Evolutionary conservation across 768 basidiomycete species (phyloP), one percentile per base, ranked within the genome.

Genomic region (Naganishia antarctica): DNA sequence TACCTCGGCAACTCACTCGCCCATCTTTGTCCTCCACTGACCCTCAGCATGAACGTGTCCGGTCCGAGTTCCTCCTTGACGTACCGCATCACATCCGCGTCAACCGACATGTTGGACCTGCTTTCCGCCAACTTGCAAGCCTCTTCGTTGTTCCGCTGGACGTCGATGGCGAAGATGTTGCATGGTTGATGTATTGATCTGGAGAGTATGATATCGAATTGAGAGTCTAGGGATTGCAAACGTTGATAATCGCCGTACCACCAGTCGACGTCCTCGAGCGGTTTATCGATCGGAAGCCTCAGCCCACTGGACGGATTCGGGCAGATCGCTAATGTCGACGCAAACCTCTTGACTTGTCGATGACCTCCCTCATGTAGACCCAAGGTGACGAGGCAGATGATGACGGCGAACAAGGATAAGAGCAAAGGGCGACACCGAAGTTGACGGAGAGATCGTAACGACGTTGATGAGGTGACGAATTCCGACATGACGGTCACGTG

Each of bases 21-120:
- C 64, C 58, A 65, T 60, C 64, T 47, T n/a, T 65, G 64, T 12
- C 46, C 59, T 7, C 64, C 64, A 34, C 43, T 60, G 12, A 59
- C 50, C 13, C 64, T 21, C n/a, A 65, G 26, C 43, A 60, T 47
- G 29, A 65, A 65, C 13, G 46, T 40, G 32, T 65, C 64, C 4
- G 64, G 64, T 28, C 64, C 64, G 18, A 32, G 46, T 12, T 60
- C 59, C 12, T 60, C 34, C 45, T 51, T 51, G 50, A 51, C 21
- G 31, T 51, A 34, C 6, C 50, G 50, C 18, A 51, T n/a, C 2
- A 51, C 50, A 26, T 51, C 50, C n/a, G 31, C 18, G 21, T 51
- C 50, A 18, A 32, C 23, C 31, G 50, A 51, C 50, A 51, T 51
- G 18, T 51, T 34, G 21, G 31, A 32, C n/a, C 50, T 51, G 18